phyloP scores from a whole-genome alignment of 2,329 filamentous ascomycete species.

The Mycosphaerella sp. region DNA sequence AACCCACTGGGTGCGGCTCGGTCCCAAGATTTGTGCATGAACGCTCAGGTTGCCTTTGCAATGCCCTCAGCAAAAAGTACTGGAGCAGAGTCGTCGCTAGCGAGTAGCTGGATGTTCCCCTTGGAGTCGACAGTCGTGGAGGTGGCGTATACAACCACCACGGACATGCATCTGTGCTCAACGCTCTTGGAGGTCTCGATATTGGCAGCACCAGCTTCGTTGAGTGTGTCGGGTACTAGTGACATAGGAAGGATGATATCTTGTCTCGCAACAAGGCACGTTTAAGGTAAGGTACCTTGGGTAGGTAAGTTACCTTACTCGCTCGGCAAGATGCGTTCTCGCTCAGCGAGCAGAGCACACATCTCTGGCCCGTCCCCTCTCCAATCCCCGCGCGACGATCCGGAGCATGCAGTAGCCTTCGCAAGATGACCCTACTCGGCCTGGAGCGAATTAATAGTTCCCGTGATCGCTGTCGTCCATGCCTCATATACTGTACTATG shows the following conservation, averaged over 20 bases:
- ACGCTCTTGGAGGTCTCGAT: neutral
- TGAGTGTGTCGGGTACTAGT: neutral
- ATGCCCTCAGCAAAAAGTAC: conserved; percentile 6
- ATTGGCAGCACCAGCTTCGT: neutral
- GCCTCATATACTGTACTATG: neutral
- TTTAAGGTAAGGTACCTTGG: too few species aligned
- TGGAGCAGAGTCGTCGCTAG: conserved; percentile 4
- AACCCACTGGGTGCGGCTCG: conserved; percentile 1
- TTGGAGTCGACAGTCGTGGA: conserved; percentile 6
- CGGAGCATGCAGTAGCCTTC: neutral
- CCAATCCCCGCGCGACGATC: too few species aligned
- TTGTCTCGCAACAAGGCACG: neutral
- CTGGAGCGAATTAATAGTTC: neutral
- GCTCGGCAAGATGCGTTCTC: too few species aligned
- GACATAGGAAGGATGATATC: neutral
- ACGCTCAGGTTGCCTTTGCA: conserved; percentile 5
- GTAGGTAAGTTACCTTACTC: too few species aligned
- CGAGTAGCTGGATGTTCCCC: conserved; percentile 1
- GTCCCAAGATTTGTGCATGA: conserved; percentile 10
- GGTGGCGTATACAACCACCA: conserved; percentile 6
- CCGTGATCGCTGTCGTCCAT: neutral
- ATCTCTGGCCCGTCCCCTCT: neutral
- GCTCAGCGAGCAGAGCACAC: too few species aligned
- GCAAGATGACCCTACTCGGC: neutral
- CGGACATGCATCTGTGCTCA: neutral